Evolutionary conservation across 2,329 filamentous ascomycete genomes (phyloP), one percentile per base, ranked within the genome.

Genomic region (Penicillium sp.): DNA sequence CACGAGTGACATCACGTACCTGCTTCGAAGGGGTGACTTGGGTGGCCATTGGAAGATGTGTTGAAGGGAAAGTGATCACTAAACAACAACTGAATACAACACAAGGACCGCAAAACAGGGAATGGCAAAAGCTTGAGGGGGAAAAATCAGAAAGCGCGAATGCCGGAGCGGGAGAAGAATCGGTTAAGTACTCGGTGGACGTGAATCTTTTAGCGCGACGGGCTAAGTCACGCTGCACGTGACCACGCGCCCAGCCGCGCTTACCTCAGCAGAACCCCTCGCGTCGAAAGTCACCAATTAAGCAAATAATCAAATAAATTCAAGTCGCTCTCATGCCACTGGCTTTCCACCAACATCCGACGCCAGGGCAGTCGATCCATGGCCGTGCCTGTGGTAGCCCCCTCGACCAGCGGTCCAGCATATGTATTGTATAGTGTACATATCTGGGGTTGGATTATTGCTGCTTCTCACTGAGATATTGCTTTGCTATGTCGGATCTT

Each of bases 21-120:
- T 88, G 86, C 81, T 91, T 91, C 61, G 88, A 91, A 66, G 89
- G 89, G 72, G 89, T 91, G 75, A 91, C 84, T 78, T 94, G 85
- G 66, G 89, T 82, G 79, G 91, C 86, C 92, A 96, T 95, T 86
- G 65, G 57, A 64, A 65, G 57, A 54, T 60, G 53, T 69, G 55
- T 71, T 72, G 58, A 60, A 53, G 24, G 40, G 47, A 83, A 77
- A 64, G 64, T 65, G 59, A 62, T 60, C 62, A 67, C 63, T 57
- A 56, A 59, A 61, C 58, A 38, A 61, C 26, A 58, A 63, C 62
- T 64, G 30, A 61, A 53, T 61, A 57, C 54, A 62, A 70, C 57
- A 67, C 62, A 68, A 67, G 66, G 64, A 70, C 61, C 64, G 62
- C 64, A 64, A 56, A 59, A 61, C 22, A 42, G 51, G 59, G 58